Evolutionary conservation across 768 basidiomycete genomes (phyloP), one percentile per base, ranked within the genome.

Genomic region (Mycena sanguinolenta): DNA sequence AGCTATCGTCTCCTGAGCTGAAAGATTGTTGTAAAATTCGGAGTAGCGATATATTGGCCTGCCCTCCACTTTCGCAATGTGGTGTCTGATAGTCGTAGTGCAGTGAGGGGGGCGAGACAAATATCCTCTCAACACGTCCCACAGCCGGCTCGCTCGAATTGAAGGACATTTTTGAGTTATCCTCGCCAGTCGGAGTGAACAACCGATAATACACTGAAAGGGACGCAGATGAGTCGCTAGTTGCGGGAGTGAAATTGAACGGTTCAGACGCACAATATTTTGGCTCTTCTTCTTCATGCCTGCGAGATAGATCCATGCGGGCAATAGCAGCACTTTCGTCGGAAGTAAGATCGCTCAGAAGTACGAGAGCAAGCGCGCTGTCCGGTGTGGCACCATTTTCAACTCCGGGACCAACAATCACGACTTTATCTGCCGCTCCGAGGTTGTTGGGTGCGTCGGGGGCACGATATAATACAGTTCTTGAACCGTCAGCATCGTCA

Each of bases 201-300:
- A 66, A 34, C 2, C 23, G 65, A 17, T 66, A 66, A 34, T 66
- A 66, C 2, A 66, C 65, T 65, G 42, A 12, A 39, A n/a, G 19
- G 38, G 2, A 16, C 9, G 6, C 34, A 23, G 38, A 13, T n/a
- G 12, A 17, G 19, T 25, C 10, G 32, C 32, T n/a, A n/a, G n/a
- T n/a, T n/a, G n/a, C n/a, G n/a, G n/a, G n/a, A n/a, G n/a, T n/a
- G n/a, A n/a, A n/a, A 32, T 28, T 28, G 39, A 19, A 16, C 39
- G 39, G 39, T 16, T 34, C 32, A 6, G 39, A 42, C 39, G 14
- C 7, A 16, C 39, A 16, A 16, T 42, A 42, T 17, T 17, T 42
- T 16, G 19, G 39, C 6, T 19, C 14, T 17, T 19, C 14, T 17
- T 19, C 16, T 42, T 42, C 16, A 17, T 7, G 19, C 39, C 14